Base-by-base conservation (phyloP, 805 yeast genomes). In the Hanseniaspora mollemarum region DNA sequence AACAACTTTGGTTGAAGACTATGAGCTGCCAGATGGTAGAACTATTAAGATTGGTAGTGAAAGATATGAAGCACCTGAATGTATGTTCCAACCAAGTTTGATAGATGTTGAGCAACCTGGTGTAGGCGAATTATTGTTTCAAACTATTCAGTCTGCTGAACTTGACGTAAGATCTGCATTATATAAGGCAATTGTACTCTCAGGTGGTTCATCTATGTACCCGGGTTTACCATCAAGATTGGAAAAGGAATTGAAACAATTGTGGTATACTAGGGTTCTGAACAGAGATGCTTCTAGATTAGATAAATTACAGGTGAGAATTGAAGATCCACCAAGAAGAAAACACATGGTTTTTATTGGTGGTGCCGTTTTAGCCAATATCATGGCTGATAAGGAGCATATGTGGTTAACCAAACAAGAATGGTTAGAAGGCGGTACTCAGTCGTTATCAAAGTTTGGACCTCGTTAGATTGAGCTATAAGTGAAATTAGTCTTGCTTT, bases 151-250 rank as follows among this genome's bases (percentile, higher is more conserved):
- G 72, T 71, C 88, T 5, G 96, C 97, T 39, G 97, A 92, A 62
- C 83, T 92, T 45, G 98, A 92, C 64, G 78, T 92, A 49, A 80
- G 96, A 68, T 74, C 94, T 6, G 76, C 95, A 0, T 73, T 92
- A 54, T 92, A 77, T 70, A 85, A 83, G 62, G 94, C 96, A 2
- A 84, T 92, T 64, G 97, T 92, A 26, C 75, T 92, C 41, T 85
- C 95, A 5, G 98, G 98, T 64, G 98, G 98, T 53, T 88, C 97
- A 1, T 83, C 95, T 46, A 92, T 92, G 98, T 92, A 92, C 64
- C 97, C 98, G 1, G 98, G 98, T 28, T 76, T 92, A 58, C 98
- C 98, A 18, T 83, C 95, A 12, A 76, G 98, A 61, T 72, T 92
- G 58, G 97, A 92, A 67, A 90, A 86, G 66, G 98, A 92, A 67